These are phyloP conservation scores for Trichosporon ovoides DNA, from an alignment of 1,284 basidiomycete species.

Conservation along the genomic window DNA sequence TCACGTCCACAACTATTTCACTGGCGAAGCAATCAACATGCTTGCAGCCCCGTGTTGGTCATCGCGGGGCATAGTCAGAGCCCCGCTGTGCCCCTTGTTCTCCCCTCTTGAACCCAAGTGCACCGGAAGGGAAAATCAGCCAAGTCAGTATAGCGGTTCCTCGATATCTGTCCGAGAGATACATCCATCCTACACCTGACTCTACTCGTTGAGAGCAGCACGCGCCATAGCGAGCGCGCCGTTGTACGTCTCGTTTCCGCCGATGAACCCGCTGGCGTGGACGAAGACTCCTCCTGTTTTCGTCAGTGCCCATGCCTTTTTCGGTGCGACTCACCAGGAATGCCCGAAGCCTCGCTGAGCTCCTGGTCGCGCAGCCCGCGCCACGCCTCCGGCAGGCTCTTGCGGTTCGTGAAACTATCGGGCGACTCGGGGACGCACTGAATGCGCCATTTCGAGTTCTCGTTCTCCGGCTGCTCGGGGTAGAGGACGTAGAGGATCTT, in stretches of 20 bases:
- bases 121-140: too few relatives aligned
- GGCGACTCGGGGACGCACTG: constrained; percentile 82
- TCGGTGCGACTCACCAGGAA: constrained; percentile 58
- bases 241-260: constrained; percentile 86
- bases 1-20: too few relatives aligned
- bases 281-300: constrained; percentile 68
- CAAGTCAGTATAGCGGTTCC: too few relatives aligned
- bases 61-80: too few relatives aligned
- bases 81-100: too few relatives aligned
- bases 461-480: constrained; percentile 63
- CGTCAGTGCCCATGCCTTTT: too few relatives aligned
- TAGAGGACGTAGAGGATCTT: constrained; percentile 75
- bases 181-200: not conserved
- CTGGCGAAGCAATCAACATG: too few relatives aligned
- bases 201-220: constrained; percentile 16
- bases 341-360: constrained; percentile 67
- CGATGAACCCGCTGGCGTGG: constrained; percentile 93
- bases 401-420: constrained; percentile 84
- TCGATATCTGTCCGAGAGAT: not conserved
- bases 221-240: constrained; percentile 78
- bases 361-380: constrained; percentile 81
- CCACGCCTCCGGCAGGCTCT: constrained; percentile 89
- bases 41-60: too few relatives aligned
- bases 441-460: constrained; percentile 74
- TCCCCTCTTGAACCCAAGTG: too few relatives aligned